Evolutionary conservation across 176 grass and related monocot genomes (phyloP).

Genomic region (Thinopyrum elongatum): DNA sequence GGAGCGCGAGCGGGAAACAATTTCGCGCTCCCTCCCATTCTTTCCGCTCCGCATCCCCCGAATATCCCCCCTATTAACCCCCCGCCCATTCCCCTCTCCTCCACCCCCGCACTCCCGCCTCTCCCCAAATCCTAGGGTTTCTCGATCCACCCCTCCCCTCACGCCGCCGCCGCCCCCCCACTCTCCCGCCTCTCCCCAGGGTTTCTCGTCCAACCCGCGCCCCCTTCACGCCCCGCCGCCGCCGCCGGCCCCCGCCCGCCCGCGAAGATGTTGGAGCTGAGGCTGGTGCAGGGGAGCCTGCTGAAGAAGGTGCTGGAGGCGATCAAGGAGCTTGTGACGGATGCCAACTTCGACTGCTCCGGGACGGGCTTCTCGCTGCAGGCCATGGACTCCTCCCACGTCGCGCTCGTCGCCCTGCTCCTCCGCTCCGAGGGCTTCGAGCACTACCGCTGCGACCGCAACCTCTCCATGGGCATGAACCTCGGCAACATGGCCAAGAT

Average conservation of each 20-base stretch:
- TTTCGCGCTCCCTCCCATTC: conserved; percentile 36
- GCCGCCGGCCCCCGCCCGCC: background rate
- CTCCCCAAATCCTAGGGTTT: background rate
- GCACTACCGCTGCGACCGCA: conserved; percentile 99
- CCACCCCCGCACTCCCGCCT: background rate
- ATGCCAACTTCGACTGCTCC: conserved; percentile 99
- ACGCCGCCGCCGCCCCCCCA: too few species aligned
- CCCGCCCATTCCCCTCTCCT: too few species aligned
- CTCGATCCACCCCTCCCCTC: too few species aligned
- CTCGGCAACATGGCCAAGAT: conserved; percentile 98
- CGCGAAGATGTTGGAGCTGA: conserved; percentile 76
- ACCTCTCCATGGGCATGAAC: conserved; percentile 99
- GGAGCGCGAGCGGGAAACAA: conserved; percentile 6
- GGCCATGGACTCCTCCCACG: conserved; percentile 98
- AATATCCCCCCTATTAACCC: conserved; percentile 9
- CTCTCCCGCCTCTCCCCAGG: background rate
- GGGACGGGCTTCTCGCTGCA: conserved; percentile 89
- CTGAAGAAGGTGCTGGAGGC: conserved; percentile 98
- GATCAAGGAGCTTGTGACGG: conserved; percentile 79
- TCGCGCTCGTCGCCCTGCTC: conserved; percentile 85
- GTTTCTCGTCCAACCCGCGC: background rate
- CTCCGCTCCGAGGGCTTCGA: conserved; percentile 92
- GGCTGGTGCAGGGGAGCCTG: conserved; percentile 91
- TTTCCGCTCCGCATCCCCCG: background rate
- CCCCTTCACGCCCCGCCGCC: background rate